These are phyloP conservation scores for Candida namnaoensis DNA, from an alignment of 805 yeast species.

Conservation along the genomic window DNA sequence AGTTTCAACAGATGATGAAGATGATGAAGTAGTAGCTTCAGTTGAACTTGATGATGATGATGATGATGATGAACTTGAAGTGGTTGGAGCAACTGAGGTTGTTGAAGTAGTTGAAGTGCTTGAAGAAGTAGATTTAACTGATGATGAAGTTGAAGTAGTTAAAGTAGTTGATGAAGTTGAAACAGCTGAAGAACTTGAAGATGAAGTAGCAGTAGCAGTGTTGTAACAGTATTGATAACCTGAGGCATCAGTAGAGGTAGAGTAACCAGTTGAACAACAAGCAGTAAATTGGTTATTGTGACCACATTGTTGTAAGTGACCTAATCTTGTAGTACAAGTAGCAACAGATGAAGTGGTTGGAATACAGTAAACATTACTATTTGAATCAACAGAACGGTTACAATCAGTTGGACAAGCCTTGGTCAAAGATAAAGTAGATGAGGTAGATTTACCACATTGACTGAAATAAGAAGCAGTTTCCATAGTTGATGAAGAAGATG, in stretches of 20 bases:
- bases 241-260: background rate
- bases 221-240: background rate
- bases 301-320: background rate
- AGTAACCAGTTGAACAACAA: background rate
- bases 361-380: background rate
- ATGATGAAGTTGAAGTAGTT: background rate
- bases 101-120: background rate
- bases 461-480: conserved; percentile 1
- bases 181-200: background rate
- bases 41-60: background rate
- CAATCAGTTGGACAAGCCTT: no score
- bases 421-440: background rate
- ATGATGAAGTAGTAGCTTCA: background rate
- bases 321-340: background rate
- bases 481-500: no score
- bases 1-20: no score
- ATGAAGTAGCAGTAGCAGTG: background rate
- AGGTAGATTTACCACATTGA: conserved; percentile 9
- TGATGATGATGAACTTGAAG: background rate
- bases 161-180: no score
- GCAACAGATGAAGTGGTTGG: background rate
- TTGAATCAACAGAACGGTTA: no score
- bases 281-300: background rate
- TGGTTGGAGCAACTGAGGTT: background rate
- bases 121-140: no score